Base-by-base conservation (phyloP, 2,329 filamentous ascomycete species). In the Capronia americana region DNA sequence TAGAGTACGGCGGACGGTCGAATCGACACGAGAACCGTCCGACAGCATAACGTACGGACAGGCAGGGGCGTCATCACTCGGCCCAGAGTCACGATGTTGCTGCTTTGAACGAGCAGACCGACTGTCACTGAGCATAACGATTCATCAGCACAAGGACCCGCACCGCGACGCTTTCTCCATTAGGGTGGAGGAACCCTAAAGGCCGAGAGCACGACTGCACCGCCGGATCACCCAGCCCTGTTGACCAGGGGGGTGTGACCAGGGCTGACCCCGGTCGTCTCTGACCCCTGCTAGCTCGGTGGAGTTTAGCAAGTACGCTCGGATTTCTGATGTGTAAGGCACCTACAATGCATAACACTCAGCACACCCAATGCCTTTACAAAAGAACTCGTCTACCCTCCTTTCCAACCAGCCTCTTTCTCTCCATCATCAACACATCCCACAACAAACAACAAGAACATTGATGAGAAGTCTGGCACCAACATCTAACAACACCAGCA, bases 371-470 rank as follows among this genome's bases (percentile, higher is more conserved):
- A 44, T 55, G 66, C 65, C 62, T 70, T 66, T 70, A 70, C 68
- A 70, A 70, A 70, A 70, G 65, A 62, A 66, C 56, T 63, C 62
- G 63, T 59, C 51, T 53, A 64, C 63, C 68, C 68, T 62, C 65
- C 41, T 32, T 53, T 60, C 51, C 55, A 55, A 44, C 50, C 56
- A 60, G 50, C 48, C 38, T 61, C 44, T 62, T 68, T 38, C 24
- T 63, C 57, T 58, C 32, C 65, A 68, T 64, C 60, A 61, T 61
- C 59, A 50, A 24, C 46, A 57, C 34, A 64, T 12, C 10, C 55
- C 46, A 60, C 41, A 57, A 38, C 38, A 30, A 61, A 59, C 56
- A 60, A 57, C 34, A 48, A 57, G 28, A 63, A 46, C 58, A 57
- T 61, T 48, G 32, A 65, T 44, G 38, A 30, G 44, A 62, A 41